phyloP scores from a whole-genome alignment of 306 rosid species.

The Inga oerstediana region DNA sequence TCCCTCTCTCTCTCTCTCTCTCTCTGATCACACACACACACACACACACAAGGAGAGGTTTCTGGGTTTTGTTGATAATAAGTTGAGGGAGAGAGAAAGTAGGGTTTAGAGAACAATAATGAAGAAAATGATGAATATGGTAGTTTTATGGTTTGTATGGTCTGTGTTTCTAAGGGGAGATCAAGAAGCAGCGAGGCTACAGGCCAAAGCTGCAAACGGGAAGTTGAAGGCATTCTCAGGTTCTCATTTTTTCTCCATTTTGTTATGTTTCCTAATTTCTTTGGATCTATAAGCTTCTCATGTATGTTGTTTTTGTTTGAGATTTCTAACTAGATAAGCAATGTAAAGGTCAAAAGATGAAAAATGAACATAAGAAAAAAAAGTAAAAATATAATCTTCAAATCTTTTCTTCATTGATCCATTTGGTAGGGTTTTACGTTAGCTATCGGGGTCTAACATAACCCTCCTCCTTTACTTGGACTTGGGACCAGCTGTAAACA shows the following conservation, averaged over 20 bases:
- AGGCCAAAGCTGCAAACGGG: neutral
- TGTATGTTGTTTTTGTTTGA: neutral
- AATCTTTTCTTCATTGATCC: neutral
- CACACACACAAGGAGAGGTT: neutral
- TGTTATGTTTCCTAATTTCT: neutral
- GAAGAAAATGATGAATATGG: neutral
- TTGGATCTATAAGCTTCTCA: neutral
- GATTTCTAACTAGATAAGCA: neutral
- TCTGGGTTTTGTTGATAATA: neutral
- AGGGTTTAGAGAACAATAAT: neutral
- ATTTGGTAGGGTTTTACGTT: too few relatives aligned
- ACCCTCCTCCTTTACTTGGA: too few relatives aligned
- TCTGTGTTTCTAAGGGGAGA: neutral
- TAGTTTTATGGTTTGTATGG: neutral
- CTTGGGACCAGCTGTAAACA: too few relatives aligned
- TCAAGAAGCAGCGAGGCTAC: neutral
- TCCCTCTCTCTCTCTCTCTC: neutral
- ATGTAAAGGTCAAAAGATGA: neutral
- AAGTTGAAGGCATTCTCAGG: neutral
- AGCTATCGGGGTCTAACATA: too few relatives aligned
- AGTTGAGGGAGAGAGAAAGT: neutral
- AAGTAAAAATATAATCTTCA: too few relatives aligned
- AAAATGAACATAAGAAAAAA: neutral
- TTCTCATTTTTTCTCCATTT: neutral
- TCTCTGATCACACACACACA: neutral